phyloP scores from a whole-genome alignment of 2,329 filamentous ascomycete genomes.

The Ceratocystis smalleyi region DNA sequence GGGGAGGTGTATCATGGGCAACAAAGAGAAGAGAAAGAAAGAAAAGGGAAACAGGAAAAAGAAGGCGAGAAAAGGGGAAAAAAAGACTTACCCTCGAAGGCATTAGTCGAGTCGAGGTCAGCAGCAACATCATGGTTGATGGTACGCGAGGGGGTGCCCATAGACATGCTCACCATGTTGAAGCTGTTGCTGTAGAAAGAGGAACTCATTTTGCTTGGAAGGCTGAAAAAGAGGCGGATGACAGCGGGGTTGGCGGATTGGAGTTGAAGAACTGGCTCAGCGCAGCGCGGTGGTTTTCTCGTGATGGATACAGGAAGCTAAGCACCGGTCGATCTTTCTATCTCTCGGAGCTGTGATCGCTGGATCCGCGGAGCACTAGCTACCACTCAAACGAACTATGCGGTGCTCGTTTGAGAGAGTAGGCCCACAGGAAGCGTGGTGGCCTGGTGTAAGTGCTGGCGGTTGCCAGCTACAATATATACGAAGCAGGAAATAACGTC shows the following conservation, averaged over 20 bases:
- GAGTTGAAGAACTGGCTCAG: background rate
- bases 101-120: conserved; percentile 86
- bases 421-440: conserved; percentile 61
- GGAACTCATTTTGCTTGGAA: conserved; percentile 17
- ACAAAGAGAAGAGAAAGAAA: too few species aligned
- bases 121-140: conserved; percentile 92
- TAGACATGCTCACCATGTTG: conserved; percentile 37
- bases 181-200: conserved; percentile 15
- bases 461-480: conserved; percentile 59
- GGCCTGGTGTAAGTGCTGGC: conserved; percentile 55
- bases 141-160: conserved; percentile 74
- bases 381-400: conserved; percentile 95
- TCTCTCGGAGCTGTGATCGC: conserved; percentile 19
- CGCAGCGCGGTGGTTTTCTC: conserved; percentile 2
- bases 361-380: conserved; percentile 82
- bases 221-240: conserved; percentile 18
- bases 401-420: conserved; percentile 89
- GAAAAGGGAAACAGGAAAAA: too few species aligned
- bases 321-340: conserved; percentile 12
- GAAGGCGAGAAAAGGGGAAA: background rate
- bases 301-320: conserved; percentile 13
- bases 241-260: background rate
- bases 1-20: background rate
- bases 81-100: conserved; percentile 61
- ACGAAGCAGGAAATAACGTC: conserved; percentile 38